Evolutionary conservation across 192 early-diverging fungal species (phyloP), one percentile per base, ranked within the genome.

Genomic region (Entomortierella lignicola): DNA sequence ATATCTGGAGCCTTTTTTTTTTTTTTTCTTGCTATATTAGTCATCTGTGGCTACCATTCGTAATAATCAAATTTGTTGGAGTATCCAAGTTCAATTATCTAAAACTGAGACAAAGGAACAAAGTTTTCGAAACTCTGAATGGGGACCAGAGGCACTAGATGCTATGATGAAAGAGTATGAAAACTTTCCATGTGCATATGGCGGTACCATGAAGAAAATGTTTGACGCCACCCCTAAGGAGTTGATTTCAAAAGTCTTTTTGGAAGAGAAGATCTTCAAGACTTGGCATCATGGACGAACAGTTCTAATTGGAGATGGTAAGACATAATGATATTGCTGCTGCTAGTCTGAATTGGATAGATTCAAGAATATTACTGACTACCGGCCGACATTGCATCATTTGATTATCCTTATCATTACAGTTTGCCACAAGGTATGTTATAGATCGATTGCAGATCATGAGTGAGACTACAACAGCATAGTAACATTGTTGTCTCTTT

Each of bases 121-220:
- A 31, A 15, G 11, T 10, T 53, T 23, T 25, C 23, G 52, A 11
- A 55, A 55, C 29, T 25, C 26, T 6, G 54, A 55, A 11, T 55
- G 54, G 54, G 54, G 54, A 1, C 54, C n/a, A 5, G 54, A 55
- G 3, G n/a, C 54, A 0, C 10, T 26, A 8, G 29, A 31, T 0
- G 26, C 54, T 26, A 55, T 55, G 54, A 25, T 55, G 8, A 55
- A 55, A 26, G 54, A 55, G 29, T 55, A 29, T 55, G 23, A 25
- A 20, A 26, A 55, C n/a, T 30, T 55, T 7, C 54, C 54, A 25
- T 55, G 54, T 55, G 21, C 54, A 15, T 55, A 30, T 7, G 54
- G 54, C 7, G 54, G 54, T 17, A 55, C 18, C 12, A 55, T 55
- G 54, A 31, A 17, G 1, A 26, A 55, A 8, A 7, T 55, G 10